Base-by-base conservation (phyloP, 805 yeast genomes). In the Lipomyces japonicus region DNA sequence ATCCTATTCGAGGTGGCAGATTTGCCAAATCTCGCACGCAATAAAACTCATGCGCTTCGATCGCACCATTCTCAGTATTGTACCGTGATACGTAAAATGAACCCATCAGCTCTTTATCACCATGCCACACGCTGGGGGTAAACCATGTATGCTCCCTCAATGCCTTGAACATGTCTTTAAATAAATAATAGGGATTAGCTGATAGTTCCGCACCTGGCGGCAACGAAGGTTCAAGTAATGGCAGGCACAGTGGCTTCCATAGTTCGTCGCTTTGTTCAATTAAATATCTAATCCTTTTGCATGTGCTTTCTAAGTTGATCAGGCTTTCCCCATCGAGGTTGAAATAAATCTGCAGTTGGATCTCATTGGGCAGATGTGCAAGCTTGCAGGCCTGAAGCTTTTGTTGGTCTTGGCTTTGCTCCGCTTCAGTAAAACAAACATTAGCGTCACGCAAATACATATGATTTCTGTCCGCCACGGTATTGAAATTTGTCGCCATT, bases 91-190 rank as follows among this genome's bases (percentile, higher is more conserved):
- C 50, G 44, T 53, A 50, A 22, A 64, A 18, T 4, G 56, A 49
- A 3, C 68, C 68, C 44, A 59, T 59, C 22, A 48, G 49, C 7
- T 47, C 50, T 10, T 48, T 55, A 40, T 61, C 60, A 24, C 68
- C 66, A 36, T 49, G 57, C 68, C 68, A 64, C 3, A 64, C 19
- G 1, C 61, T 57, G 3, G 59, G 60, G 7, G 55, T 46, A 21
- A 64, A 51, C 66, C 65, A 64, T 14, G 39, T 18, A 39, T 60
- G 62, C 18, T 32, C 45, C 34, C 53, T 51, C 25, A 64, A 49
- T 10, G 39, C 22, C 9, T 26, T 34, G 35, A 41, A 61, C 21
- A 60, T 39, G 6, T 51, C 50, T 19, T 42, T 39, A 28, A 41
- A 57, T 6, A 58, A 38, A 6, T 9, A 22, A 44, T 57, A 61